Conservation (phyloP, 1,284 basidiomycete species). For the Phaffia rhodozyma region DNA sequence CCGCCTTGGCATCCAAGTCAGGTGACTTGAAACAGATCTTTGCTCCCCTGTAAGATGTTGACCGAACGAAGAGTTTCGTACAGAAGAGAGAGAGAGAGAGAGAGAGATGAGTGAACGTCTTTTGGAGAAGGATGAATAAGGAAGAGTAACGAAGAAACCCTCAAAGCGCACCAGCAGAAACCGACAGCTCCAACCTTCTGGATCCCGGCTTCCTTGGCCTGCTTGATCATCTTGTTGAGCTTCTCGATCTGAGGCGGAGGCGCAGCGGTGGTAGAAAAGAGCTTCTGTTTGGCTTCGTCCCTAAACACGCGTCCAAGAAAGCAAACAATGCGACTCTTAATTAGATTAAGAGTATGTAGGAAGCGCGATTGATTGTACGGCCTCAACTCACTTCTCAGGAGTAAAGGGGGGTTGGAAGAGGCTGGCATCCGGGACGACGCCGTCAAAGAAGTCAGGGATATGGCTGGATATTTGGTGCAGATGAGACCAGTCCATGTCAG, state of each 20-base stretch:
- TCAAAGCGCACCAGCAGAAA: conserved; percentile 37
- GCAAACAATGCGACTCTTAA: neutral
- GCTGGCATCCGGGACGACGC: conserved; percentile 31
- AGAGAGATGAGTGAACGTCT: neutral
- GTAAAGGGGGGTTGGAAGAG: conserved; percentile 29
- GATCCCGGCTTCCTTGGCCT: conserved; percentile 30
- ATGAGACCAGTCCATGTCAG: conserved; percentile 26
- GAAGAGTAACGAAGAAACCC: conserved; percentile 19
- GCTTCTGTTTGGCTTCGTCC: conserved; percentile 24
- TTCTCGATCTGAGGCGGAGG: conserved; percentile 29
- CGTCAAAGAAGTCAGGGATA: conserved; percentile 39
- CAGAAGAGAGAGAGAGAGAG: too few relatives aligned
- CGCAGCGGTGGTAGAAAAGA: conserved; percentile 27
- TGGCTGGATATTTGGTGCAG: conserved; percentile 35
- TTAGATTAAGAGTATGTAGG: neutral
- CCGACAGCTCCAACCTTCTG: conserved; percentile 34
- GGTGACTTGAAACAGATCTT: neutral
- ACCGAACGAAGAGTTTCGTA: too few relatives aligned
- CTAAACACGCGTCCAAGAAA: conserved; percentile 14
- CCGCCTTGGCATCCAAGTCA: neutral
- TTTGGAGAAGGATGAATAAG: neutral
- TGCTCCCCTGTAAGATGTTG: neutral
- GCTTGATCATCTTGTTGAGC: conserved; percentile 28
- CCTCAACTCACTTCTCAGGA: conserved; percentile 18
- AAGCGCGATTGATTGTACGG: neutral